These are phyloP conservation scores for Fusarium cyanostomum DNA, from an alignment of 2,329 filamentous ascomycete species.

Conservation along the genomic window DNA sequence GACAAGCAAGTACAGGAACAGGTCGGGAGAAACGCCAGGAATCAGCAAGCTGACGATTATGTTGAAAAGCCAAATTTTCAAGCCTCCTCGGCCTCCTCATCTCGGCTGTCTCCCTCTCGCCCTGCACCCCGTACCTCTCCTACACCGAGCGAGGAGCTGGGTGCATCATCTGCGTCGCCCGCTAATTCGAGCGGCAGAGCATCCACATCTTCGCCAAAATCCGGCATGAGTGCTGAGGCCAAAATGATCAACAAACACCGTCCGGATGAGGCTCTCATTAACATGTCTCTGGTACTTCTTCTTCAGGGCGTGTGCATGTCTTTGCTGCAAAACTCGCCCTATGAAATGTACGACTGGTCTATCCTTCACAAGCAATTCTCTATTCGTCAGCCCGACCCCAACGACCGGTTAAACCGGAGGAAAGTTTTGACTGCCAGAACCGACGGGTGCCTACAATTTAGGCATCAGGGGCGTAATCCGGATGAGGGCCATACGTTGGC, in stretches of 20 bases:
- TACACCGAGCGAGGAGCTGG: neutral
- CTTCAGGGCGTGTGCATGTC: constrained; percentile 7
- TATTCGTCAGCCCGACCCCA: neutral
- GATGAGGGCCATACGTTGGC: neutral
- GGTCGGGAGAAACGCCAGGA: too few relatives aligned
- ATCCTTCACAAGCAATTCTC: neutral
- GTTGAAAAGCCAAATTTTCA: too few relatives aligned
- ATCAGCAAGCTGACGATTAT: too few relatives aligned
- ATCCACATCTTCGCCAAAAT: neutral
- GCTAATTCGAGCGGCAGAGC: neutral
- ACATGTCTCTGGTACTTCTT: constrained; percentile 4
- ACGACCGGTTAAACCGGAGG: neutral
- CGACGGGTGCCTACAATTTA: neutral
- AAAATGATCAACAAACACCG: neutral
- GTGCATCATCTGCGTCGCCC: too few relatives aligned
- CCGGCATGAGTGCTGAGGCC: neutral
- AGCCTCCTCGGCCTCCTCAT: too few relatives aligned
- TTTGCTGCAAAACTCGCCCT: neutral
- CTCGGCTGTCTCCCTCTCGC: too few relatives aligned
- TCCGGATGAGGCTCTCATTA: constrained; percentile 14
- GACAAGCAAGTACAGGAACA: neutral
- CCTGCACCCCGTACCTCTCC: too few relatives aligned
- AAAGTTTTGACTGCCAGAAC: neutral
- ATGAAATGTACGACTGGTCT: neutral
- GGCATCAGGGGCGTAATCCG: neutral